Conservation (phyloP, 2,329 filamentous ascomycete genomes). For the Clarireedia monteithiana region DNA sequence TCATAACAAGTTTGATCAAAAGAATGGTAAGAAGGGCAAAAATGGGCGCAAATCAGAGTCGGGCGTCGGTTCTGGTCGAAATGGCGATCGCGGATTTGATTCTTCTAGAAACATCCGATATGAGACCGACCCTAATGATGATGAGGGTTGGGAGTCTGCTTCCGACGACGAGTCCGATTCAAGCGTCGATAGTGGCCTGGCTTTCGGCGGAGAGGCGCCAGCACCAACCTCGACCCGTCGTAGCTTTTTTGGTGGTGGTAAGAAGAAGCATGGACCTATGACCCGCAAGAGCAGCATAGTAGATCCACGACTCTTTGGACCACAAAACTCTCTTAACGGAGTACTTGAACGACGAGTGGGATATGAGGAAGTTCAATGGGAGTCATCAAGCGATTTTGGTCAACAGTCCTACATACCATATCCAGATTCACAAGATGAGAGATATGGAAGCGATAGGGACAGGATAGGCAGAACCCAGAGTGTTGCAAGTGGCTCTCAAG, state of each 20-base stretch:
- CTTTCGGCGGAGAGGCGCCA: constrained; percentile 43
- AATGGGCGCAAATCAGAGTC: constrained; percentile 11
- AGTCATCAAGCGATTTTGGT: constrained; percentile 25
- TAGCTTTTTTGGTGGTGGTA: constrained; percentile 27
- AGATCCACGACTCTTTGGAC: constrained; percentile 51
- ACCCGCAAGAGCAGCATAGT: constrained; percentile 42
- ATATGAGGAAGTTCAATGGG: constrained; percentile 37
- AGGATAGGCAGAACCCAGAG: constrained; percentile 25
- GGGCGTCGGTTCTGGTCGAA: constrained; percentile 11
- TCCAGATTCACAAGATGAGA: neutral
- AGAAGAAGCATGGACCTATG: constrained; percentile 25
- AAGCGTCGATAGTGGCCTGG: constrained; percentile 49
- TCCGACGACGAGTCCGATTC: constrained; percentile 43
- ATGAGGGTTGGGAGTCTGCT: constrained; percentile 53
- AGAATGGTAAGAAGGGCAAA: constrained; percentile 19
- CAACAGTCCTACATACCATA: constrained; percentile 11
- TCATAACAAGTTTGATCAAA: constrained; percentile 30
- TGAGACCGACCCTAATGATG: constrained; percentile 30
- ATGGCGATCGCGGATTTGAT: constrained; percentile 20
- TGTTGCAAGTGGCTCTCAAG: constrained; percentile 31
- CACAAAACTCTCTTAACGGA: constrained; percentile 52
- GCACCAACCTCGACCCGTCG: constrained; percentile 15
- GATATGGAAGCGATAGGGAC: neutral
- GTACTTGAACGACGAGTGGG: constrained; percentile 46
- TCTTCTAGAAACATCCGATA: constrained; percentile 25